Evolutionary conservation across 306 rosid species (phyloP).

Genomic region (Luffa acutangula): DNA sequence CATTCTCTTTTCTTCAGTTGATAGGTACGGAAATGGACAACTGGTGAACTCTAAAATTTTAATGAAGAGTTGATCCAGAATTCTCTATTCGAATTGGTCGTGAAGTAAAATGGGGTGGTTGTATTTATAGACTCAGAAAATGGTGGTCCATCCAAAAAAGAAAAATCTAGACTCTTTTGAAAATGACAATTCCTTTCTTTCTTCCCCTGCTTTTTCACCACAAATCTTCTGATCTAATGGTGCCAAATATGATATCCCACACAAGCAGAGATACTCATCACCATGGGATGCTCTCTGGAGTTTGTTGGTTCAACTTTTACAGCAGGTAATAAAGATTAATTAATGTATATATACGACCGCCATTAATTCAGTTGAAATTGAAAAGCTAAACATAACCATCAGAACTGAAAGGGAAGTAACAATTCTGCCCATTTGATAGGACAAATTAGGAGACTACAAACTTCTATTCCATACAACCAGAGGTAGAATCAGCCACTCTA

Average conservation of each 20-base stretch:
- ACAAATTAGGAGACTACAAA: neutral
- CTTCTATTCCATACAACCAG: neutral
- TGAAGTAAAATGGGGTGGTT: neutral
- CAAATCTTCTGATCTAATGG: neutral
- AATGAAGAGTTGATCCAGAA: constrained; percentile 5
- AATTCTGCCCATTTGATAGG: neutral
- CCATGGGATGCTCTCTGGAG: neutral
- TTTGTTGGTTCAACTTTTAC: constrained; percentile 1
- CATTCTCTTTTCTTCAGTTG: constrained; percentile 6
- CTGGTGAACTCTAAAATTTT: neutral
- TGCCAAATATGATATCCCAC: neutral
- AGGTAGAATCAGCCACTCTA: neutral
- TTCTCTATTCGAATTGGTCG: constrained; percentile 1
- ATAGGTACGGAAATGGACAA: neutral
- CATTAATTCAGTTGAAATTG: neutral
- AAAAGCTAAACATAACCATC: neutral
- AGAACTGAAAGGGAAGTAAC: constrained; percentile 1
- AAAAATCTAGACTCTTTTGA: constrained; percentile 11
- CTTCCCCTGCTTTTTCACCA: neutral
- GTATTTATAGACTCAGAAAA: constrained; percentile 7
- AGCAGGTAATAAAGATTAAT: neutral
- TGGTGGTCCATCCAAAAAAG: constrained; percentile 3
- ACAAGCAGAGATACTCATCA: neutral
- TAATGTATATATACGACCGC: neutral
- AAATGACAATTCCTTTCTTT: neutral